phyloP scores from a whole-genome alignment of 2,329 filamentous ascomycete genomes.

The Hypoxylon sp. region DNA sequence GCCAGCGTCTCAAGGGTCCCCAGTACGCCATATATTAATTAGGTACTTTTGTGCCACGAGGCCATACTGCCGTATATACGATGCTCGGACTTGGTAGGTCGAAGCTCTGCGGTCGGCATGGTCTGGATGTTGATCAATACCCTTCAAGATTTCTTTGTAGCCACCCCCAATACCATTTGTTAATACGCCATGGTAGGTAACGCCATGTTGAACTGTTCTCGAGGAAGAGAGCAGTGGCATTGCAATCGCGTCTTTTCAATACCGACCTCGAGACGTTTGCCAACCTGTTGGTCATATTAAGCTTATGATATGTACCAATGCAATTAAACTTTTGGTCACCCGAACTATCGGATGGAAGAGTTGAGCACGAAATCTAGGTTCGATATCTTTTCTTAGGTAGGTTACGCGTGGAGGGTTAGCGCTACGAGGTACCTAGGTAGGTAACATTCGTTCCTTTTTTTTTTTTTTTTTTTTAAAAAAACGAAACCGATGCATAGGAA shows the following conservation, averaged over 20 bases:
- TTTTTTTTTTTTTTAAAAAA: no score
- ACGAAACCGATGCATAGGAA: background rate
- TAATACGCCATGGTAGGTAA: slow-evolving; percentile 41
- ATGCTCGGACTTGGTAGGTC: slow-evolving; percentile 45
- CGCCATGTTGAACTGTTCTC: slow-evolving; percentile 26
- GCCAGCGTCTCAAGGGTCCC: slow-evolving; percentile 46
- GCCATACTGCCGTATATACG: slow-evolving; percentile 35
- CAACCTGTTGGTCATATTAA: background rate
- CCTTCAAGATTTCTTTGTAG: slow-evolving; percentile 30
- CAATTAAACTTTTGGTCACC: background rate
- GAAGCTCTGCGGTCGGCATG: slow-evolving; percentile 35
- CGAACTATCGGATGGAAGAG: background rate
- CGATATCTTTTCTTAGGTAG: background rate
- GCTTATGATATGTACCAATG: background rate
- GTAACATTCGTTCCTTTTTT: slow-evolving; percentile 1
- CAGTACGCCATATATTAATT: slow-evolving; percentile 47
- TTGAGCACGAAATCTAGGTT: background rate
- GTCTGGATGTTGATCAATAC: slow-evolving; percentile 44
- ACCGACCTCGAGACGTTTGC: background rate
- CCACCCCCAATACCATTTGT: slow-evolving; percentile 31
- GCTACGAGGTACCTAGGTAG: background rate
- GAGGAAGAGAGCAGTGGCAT: slow-evolving; percentile 8
- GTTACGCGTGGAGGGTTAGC: background rate
- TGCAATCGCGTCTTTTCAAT: slow-evolving; percentile 2
- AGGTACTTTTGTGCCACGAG: slow-evolving; percentile 49